Conservation (phyloP, 805 yeast species). For the Teunomyces aglyptinius region DNA sequence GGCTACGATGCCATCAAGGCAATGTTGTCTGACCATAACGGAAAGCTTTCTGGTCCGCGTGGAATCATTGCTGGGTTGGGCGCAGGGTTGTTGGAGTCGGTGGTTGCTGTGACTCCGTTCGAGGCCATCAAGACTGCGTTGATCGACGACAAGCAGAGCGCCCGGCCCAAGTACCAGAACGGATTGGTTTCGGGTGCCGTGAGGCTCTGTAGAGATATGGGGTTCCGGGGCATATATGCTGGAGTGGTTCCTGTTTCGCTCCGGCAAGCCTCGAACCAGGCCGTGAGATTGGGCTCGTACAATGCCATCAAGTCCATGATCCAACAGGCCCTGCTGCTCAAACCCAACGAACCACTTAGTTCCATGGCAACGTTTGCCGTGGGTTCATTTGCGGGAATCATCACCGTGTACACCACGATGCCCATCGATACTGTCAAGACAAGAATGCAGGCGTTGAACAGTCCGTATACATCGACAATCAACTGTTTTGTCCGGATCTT, state of each 20-base stretch:
- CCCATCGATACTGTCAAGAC: slow-evolving; percentile 96
- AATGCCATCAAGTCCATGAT: slow-evolving; percentile 78
- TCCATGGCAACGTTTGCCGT: slow-evolving; percentile 79
- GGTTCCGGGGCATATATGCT: slow-evolving; percentile 78
- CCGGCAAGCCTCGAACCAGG: slow-evolving; percentile 95
- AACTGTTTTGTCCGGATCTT: slow-evolving; percentile 81
- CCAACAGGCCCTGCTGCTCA: slow-evolving; percentile 65
- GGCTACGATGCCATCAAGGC: slow-evolving; percentile 89
- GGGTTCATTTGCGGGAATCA: slow-evolving; percentile 87
- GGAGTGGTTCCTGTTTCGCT: slow-evolving; percentile 91
- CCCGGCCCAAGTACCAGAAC: slow-evolving; percentile 72
- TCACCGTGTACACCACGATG: slow-evolving; percentile 92
- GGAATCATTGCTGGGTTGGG: slow-evolving; percentile 98
- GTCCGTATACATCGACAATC: slow-evolving; percentile 71
- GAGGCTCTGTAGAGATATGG: slow-evolving; percentile 69
- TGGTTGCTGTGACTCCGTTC: slow-evolving; percentile 93
- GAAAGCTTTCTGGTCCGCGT: slow-evolving; percentile 82
- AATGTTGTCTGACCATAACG: slow-evolving; percentile 74
- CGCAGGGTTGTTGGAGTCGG: slow-evolving; percentile 90
- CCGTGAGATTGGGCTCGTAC: slow-evolving; percentile 91
- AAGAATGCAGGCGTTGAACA: slow-evolving; percentile 91
- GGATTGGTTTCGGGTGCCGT: slow-evolving; percentile 63
- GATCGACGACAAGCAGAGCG: slow-evolving; percentile 85
- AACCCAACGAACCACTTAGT: slow-evolving; percentile 71
- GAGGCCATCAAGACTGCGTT: slow-evolving; percentile 95